phyloP scores from a whole-genome alignment of 1,284 basidiomycete genomes.

The Cryptococcus sp. region DNA sequence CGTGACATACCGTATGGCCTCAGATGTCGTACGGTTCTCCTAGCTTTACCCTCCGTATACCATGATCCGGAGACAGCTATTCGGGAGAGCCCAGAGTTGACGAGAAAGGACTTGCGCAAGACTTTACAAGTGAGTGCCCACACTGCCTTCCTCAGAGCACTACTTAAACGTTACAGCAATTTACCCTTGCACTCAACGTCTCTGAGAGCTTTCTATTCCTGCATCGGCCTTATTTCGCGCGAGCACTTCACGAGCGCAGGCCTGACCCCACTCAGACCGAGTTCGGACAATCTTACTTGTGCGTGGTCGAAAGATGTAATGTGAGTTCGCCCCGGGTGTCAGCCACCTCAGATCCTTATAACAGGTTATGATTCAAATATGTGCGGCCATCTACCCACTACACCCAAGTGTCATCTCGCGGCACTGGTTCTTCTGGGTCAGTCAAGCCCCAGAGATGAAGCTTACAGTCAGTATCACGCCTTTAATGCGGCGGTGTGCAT shows the following conservation, averaged over 20 bases:
- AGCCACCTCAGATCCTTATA: neutral
- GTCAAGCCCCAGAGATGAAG: neutral
- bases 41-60: slow-evolving; percentile 18
- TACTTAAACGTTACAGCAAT: slow-evolving; percentile 17
- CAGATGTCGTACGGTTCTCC: slow-evolving; percentile 19
- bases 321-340: slow-evolving; percentile 9
- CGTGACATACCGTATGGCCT: slow-evolving; percentile 23
- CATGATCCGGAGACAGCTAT: slow-evolving; percentile 15
- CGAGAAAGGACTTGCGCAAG: slow-evolving; percentile 12
- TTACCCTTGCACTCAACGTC: slow-evolving; percentile 26
- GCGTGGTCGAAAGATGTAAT: slow-evolving; percentile 31
- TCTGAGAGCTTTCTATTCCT: slow-evolving; percentile 28
- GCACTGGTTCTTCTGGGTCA: slow-evolving; percentile 36
- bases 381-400: slow-evolving; percentile 18
- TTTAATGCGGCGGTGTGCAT: slow-evolving; percentile 35
- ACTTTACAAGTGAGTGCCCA: slow-evolving; percentile 16
- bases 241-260: slow-evolving; percentile 21
- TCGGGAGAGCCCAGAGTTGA: slow-evolving; percentile 15
- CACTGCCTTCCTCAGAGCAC: neutral
- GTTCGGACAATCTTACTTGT: slow-evolving; percentile 26
- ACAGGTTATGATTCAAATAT: slow-evolving; percentile 29
- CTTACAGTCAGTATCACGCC: slow-evolving; percentile 25
- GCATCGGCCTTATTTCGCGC: slow-evolving; percentile 30
- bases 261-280: slow-evolving; percentile 18
- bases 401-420: slow-evolving; percentile 26